Evolutionary conservation across 2,329 filamentous ascomycete species (phyloP), one percentile per base, ranked within the genome.

Genomic region (Colletotrichum shisoi): DNA sequence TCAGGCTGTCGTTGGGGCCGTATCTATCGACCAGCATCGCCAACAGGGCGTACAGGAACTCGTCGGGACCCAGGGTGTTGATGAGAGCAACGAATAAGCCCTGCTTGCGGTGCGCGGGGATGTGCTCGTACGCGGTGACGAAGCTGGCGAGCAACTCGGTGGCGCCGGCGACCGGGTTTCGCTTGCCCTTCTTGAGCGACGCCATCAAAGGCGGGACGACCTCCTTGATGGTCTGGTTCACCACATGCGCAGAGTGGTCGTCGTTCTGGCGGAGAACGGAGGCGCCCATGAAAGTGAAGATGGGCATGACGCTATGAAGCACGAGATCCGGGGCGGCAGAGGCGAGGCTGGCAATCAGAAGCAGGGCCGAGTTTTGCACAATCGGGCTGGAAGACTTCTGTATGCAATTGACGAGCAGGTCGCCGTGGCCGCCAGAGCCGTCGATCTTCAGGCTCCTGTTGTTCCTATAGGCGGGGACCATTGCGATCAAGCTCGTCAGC

Each of bases 241-340:
- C 94, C 39, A 99, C 94, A 76, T 97, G 92, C 13, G 94, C 93
- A 24, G 95, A 98, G 79, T 97, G 98, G 72, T 98, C 94, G 73
- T 99, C 96, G 72, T 92, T 93, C 79, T 97, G 94, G 56, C 92
- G 89, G 57, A 99, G 85, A 21, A 97, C 90, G 3, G 92, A 97
- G 49, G 90, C 91, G 48, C 94, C 93, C 90, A 98, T 97, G 76
- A 98, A 97, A 0, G 95, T 98, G 80, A 99, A 99, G 59, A 99
- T 94, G 13, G 95, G 95, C 95, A 99, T 99, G 61, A 99, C 92
- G 72, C 93, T 97, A 79, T 99, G 94, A 64, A 99, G 84, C 3
- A 99, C 92, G 54, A 96, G 82, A 76, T 97, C 94, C 0, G 96
- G 95, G 0, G 93, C 92, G 71, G 94, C 91, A 45, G 90, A 90